phyloP scores from a whole-genome alignment of 2,329 filamentous ascomycete species.

The Periconia macrospinosa region DNA sequence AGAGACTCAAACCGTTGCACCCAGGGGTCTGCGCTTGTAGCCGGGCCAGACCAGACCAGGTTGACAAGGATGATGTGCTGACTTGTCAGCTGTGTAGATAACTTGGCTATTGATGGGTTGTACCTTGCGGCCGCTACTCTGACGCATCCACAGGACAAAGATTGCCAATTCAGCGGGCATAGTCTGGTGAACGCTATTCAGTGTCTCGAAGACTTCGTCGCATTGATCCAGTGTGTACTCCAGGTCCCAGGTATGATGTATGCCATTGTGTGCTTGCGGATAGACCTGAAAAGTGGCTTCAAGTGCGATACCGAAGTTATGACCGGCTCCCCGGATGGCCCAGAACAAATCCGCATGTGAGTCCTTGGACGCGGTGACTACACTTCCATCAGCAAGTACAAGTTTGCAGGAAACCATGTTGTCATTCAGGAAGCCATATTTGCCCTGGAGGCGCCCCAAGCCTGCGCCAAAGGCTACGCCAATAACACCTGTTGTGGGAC shows the following conservation, averaged over 20 bases:
- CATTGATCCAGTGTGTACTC: background rate
- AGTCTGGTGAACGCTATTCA: background rate
- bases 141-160: background rate
- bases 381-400: conserved; percentile 28
- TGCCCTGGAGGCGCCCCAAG: background rate
- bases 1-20: background rate
- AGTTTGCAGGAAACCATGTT: conserved; percentile 5
- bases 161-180: background rate
- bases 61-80: background rate
- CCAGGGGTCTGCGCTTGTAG: background rate
- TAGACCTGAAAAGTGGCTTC: background rate
- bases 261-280: background rate
- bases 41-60: background rate
- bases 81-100: background rate
- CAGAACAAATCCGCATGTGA: conserved; percentile 39
- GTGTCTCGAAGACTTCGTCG: background rate
- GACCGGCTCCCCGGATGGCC: conserved; percentile 37
- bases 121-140: background rate
- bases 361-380: conserved; percentile 29
- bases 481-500: background rate
- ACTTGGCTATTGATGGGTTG: background rate
- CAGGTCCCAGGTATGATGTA: background rate
- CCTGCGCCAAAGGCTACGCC: background rate
- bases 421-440: background rate
- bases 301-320: conserved; percentile 36